Conservation (phyloP, 805 yeast genomes). For the Nakazawaea holstii region DNA sequence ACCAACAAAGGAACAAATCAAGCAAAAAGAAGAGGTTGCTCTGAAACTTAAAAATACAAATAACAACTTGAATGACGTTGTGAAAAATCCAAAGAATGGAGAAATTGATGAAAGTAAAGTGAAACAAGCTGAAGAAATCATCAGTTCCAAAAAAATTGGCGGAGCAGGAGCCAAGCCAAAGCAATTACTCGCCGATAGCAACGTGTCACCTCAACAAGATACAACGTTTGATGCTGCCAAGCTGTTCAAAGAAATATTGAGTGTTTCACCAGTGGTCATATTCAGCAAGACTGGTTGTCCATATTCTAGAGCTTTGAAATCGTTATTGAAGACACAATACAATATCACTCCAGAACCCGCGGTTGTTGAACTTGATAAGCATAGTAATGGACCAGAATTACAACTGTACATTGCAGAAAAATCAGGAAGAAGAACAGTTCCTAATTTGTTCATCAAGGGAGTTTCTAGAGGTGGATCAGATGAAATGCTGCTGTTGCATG, state of each 20-base stretch:
- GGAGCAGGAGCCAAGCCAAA: background rate
- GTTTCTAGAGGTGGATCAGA: slow-evolving; percentile 84
- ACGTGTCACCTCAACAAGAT: background rate
- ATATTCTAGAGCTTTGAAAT: slow-evolving; percentile 66
- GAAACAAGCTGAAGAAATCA: slow-evolving; percentile 28
- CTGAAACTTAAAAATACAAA: slow-evolving; percentile 6
- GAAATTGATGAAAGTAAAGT: slow-evolving; percentile 36
- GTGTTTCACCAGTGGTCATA: slow-evolving; percentile 59
- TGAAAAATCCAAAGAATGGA: slow-evolving; percentile 26
- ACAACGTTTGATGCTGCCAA: slow-evolving; percentile 40
- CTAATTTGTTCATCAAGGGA: slow-evolving; percentile 76
- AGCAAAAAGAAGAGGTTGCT: slow-evolving; percentile 7
- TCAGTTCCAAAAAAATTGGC: slow-evolving; percentile 6
- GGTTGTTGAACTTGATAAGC: slow-evolving; percentile 79
- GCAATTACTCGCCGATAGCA: slow-evolving; percentile 12
- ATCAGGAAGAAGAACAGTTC: slow-evolving; percentile 85
- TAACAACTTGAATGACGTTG: slow-evolving; percentile 19
- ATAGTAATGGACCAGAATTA: slow-evolving; percentile 66
- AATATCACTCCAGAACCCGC: slow-evolving; percentile 65
- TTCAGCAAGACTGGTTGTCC: slow-evolving; percentile 70
- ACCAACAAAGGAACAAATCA: slow-evolving; percentile 14
- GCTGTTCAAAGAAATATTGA: slow-evolving; percentile 52
- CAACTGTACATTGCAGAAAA: slow-evolving; percentile 64
- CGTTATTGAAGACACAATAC: slow-evolving; percentile 56
- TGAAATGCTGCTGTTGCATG: slow-evolving; percentile 64